Base-by-base conservation (phyloP, 2,329 filamentous ascomycete species). In the Hypocreales sp. region DNA sequence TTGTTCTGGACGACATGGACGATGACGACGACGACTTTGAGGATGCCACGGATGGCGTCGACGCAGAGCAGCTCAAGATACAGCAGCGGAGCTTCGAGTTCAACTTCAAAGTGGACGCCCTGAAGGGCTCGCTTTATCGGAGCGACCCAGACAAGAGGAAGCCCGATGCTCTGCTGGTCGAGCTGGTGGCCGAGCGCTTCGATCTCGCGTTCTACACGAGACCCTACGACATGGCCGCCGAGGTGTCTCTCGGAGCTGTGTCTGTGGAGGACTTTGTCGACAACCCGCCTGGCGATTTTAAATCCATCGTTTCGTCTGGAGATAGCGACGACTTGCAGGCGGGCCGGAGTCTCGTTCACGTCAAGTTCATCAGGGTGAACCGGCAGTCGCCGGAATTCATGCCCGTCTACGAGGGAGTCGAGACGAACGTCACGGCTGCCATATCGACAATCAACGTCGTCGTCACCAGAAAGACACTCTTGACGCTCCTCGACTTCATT, bases 361-460 rank as follows among this genome's bases (percentile, higher is more conserved):
- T 98, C 41, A 93, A 87, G 44, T 92, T 93, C 42, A 67, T 83
- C 33, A 83, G 79, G 46, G 83, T 95, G 32, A 94, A 90, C 42
- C 77, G 72, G 18, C 72, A 83, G 27, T 95, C 90, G 3, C 92
- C 92, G 0, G 87, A 98, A 45, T 93, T 95, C 42, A 76, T 84
- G 63, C 72, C 79, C 1, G 77, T 83, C 3, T 95, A 92, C 40
- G 84, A 95, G 44, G 84, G 86, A 2, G 79, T 95, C 30, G 84
- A 92, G 36, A 94, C 79, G 16, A 94, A 98, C 41, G 67, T 99
- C 24, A 83, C 92, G 34, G 78, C 90, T 2, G 74, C 76, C 0
- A 75, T 99, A 9, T 94, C 90, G 0, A 98, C 90, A 0, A 93
- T 99, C 56, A 95, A 95, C 46, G 53, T 98, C 14, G 73, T 98